These are phyloP conservation scores for Ochetophila trinervis DNA, from an alignment of 306 rosid genomes.

Conservation along the genomic window DNA sequence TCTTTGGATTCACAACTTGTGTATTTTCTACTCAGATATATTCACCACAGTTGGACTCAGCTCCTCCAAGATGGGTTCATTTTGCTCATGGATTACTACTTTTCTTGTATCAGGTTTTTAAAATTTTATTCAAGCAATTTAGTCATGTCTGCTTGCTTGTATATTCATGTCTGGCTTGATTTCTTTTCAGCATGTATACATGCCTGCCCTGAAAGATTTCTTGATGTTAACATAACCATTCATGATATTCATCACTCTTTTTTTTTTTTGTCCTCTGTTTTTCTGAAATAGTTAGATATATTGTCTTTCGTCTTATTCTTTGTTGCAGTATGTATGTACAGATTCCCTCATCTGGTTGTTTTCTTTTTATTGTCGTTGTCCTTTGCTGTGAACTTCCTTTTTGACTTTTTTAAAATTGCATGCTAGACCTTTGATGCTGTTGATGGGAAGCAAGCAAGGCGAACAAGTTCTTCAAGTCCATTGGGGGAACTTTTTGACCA, in stretches of 20 bases:
- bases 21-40: conserved; percentile 50
- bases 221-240: neutral
- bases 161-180: neutral
- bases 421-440: conserved; percentile 94
- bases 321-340: neutral
- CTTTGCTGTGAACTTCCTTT: conserved; percentile 7
- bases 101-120: conserved; percentile 85
- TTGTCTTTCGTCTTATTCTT: neutral
- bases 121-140: conserved; percentile 9
- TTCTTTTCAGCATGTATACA: neutral
- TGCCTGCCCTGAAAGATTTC: neutral
- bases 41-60: conserved; percentile 77
- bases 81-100: conserved; percentile 88
- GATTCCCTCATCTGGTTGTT: neutral
- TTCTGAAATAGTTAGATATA: no score
- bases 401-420: conserved; percentile 13
- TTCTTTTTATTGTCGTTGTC: neutral
- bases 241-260: no score
- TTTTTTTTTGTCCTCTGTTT: no score
- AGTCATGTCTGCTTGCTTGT: neutral
- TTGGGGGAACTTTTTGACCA: conserved; percentile 96
- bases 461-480: conserved; percentile 95
- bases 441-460: conserved; percentile 98
- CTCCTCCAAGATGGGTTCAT: conserved; percentile 98
- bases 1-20: neutral